Evolutionary conservation across 768 basidiomycete species (phyloP).

Genomic region (Mrakia frigida): DNA sequence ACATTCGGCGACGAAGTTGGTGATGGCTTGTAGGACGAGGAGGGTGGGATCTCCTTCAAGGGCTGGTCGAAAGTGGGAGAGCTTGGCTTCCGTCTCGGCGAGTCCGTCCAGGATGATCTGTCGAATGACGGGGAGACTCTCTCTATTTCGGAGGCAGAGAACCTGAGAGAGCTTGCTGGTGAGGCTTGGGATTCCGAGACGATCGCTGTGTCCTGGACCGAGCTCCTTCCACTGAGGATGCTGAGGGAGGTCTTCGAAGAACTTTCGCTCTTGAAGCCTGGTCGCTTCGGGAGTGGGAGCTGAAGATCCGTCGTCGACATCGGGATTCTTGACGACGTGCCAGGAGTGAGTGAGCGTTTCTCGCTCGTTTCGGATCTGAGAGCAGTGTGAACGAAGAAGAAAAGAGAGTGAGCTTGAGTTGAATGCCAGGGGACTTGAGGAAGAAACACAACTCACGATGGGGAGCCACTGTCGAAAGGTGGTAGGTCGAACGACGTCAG

Average conservation of each 20-base stretch:
- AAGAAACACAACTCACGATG: too few relatives aligned
- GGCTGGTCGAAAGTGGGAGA: background rate
- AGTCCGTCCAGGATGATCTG: background rate
- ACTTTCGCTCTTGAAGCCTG: background rate
- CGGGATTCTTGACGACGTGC: constrained; percentile 6
- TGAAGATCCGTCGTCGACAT: background rate
- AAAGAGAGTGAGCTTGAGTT: too few relatives aligned
- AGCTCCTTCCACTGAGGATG: constrained; percentile 8
- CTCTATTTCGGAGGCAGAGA: background rate
- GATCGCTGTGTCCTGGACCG: background rate
- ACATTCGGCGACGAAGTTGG: background rate
- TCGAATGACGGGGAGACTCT: background rate
- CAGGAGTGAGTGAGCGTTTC: background rate
- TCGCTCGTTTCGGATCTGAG: background rate
- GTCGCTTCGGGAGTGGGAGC: background rate
- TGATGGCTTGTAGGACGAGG: background rate
- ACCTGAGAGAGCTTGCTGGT: background rate
- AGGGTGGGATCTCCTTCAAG: background rate
- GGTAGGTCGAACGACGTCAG: background rate
- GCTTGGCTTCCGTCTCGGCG: background rate
- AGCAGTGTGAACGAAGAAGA: background rate
- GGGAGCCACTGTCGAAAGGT: background rate
- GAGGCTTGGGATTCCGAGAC: background rate
- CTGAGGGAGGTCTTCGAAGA: background rate
- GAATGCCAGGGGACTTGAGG: too few relatives aligned